Evolutionary conservation across 768 basidiomycete genomes (phyloP), one percentile per base, ranked within the genome.

Genomic region (Clavaria fumosa): DNA sequence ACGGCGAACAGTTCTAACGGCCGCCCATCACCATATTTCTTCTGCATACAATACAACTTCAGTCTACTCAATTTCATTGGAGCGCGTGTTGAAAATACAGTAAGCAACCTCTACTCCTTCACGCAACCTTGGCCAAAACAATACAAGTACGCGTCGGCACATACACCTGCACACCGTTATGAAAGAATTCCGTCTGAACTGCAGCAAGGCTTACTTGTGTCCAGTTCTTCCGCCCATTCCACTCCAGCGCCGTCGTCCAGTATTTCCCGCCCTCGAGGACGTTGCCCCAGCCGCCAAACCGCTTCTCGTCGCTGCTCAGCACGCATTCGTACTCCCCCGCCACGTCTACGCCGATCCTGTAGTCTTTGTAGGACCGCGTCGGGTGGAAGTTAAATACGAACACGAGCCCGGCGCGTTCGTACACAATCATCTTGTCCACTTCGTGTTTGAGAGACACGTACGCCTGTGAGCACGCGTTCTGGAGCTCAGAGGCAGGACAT

Each of bases 301-400:
- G 59, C 53, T 74, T 72, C 54, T 93, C 86, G 53, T 99, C 95
- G 46, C 76, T 88, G 42, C 67, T 76, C 35, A 99, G 62, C 3
- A 86, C 61, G 43, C 88, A 69, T 34, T 60, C 64, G 58, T 97
- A 97, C 57, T 90, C 76, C 7, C 95, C 95, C 19, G 82, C 59
- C 34, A 58, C 69, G 23, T 96, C 78, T 15, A 93, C 73, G 4
- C 95, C 95, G 36, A 97, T 78, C 33, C 90, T 76, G 58, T 96
- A 99, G 57, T 96, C 89, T 31, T 77, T 74, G 62, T 77, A 99
- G 42, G 89, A 93, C 27, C 83, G 57, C n/a, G 70, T 73, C 4
- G 86, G 78, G 62, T 96, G 78, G 69, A 97, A 93, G 61, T 99
- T 97, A 72, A 95, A 97, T 48, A 97, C 67, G 64, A 96, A 99